Evolutionary conservation across 2,329 filamentous ascomycete species (phyloP).

Genomic region (Microsporum ferrugineum): DNA sequence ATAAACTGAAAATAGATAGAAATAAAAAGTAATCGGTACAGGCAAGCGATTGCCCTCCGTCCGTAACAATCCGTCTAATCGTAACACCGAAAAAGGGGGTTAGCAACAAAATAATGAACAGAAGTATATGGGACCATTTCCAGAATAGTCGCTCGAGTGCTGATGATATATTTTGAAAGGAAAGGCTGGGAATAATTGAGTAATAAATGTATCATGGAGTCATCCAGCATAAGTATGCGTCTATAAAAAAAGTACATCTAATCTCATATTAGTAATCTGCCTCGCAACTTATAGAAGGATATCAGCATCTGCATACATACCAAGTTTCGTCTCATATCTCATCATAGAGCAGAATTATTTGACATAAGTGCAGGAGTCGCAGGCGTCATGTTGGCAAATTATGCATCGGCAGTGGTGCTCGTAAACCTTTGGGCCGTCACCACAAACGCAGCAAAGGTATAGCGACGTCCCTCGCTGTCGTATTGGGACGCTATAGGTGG

Average conservation of each 20-base stretch:
- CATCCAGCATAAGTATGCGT: background rate
- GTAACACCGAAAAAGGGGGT: background rate
- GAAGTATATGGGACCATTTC: background rate
- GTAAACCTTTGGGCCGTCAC: slow-evolving; percentile 31
- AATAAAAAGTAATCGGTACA: background rate
- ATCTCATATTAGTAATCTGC: background rate
- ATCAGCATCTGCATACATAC: background rate
- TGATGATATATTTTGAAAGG: background rate
- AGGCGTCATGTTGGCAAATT: slow-evolving; percentile 24
- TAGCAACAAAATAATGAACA: background rate
- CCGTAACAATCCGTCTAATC: background rate
- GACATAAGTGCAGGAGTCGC: slow-evolving; percentile 21
- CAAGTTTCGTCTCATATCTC: background rate
- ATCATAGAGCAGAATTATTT: slow-evolving; percentile 15
- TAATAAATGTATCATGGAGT: slow-evolving; percentile 3
- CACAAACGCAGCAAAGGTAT: slow-evolving; percentile 31
- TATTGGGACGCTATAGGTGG: background rate
- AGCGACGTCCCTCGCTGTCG: slow-evolving; percentile 16
- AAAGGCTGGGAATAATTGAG: background rate
- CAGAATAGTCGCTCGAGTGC: background rate
- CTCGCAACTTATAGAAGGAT: background rate
- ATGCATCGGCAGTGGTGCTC: slow-evolving; percentile 25
- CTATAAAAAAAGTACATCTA: slow-evolving; percentile 3
- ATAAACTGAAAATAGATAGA: background rate
- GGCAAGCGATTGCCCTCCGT: background rate